Evolutionary conservation across 2,329 filamentous ascomycete species (phyloP).

Genomic region (Monosporascus sp.): DNA sequence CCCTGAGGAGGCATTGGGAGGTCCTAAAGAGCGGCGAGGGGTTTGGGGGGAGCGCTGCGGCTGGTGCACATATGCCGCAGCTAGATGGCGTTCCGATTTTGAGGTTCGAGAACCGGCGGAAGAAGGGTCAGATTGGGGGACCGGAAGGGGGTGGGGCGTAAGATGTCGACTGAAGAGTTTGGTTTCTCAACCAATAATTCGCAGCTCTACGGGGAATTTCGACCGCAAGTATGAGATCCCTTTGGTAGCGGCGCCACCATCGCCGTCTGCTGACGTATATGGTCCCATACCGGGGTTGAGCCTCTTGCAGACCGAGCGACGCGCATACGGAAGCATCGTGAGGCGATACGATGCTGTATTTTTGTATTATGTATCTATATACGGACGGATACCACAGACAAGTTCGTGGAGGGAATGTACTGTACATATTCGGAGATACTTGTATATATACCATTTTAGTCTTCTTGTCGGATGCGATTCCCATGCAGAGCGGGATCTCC

Average conservation of each 20-base stretch:
- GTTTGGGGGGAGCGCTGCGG: background rate
- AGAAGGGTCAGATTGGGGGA: background rate
- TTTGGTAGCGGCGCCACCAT: too few species aligned
- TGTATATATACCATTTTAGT: background rate
- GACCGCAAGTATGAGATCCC: too few species aligned
- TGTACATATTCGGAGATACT: background rate
- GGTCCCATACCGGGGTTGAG: too few species aligned
- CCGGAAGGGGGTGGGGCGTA: background rate
- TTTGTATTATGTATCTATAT: background rate
- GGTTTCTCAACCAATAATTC: too few species aligned
- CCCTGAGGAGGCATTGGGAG: constrained; percentile 61
- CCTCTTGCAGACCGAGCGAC: background rate
- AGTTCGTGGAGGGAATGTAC: background rate
- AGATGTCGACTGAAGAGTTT: background rate
- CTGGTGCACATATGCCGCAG: background rate
- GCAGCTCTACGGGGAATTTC: too few species aligned
- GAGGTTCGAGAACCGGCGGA: constrained; percentile 14
- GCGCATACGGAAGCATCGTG: background rate
- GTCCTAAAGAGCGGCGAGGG: constrained; percentile 40
- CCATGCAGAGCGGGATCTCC: too few species aligned
- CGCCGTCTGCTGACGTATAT: too few species aligned
- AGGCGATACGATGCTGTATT: background rate
- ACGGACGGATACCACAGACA: background rate
- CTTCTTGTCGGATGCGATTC: background rate
- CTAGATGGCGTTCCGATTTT: constrained; percentile 9